These are phyloP conservation scores for Plasmodium malariae DNA, from an alignment of 169 alveolate genomes.

Conservation along the genomic window DNA sequence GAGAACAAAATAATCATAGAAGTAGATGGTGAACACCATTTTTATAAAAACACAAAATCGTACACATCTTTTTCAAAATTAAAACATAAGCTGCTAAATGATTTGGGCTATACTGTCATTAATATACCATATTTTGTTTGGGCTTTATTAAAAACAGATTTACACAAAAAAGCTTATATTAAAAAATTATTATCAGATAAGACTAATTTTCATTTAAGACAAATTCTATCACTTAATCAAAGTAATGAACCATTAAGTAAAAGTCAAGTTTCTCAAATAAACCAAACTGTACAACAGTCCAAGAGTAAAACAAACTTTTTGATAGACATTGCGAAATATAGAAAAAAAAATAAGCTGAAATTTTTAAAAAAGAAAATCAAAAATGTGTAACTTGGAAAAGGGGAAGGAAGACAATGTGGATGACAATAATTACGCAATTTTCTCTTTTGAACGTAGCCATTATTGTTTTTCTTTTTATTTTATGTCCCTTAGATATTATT, in stretches of 20 bases:
- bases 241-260: not conserved
- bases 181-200: conserved; percentile 37
- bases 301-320: conserved; percentile 17
- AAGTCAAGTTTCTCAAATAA: conserved; percentile 5
- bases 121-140: conserved; percentile 87
- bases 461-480: not conserved
- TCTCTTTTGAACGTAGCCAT: not conserved
- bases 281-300: conserved; percentile 7
- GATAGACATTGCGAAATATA: conserved; percentile 12
- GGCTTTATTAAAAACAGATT: conserved; percentile 52
- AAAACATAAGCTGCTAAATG: conserved; percentile 92
- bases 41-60: conserved; percentile 89
- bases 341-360: conserved; percentile 40
- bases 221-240: conserved; percentile 21
- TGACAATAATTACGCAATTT: not conserved
- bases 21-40: conserved; percentile 94
- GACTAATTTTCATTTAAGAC: conserved; percentile 1
- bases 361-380: conserved; percentile 55
- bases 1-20: conserved; percentile 81
- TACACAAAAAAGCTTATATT: conserved; percentile 57
- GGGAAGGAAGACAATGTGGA: not conserved
- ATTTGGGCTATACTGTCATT: conserved; percentile 90
- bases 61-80: conserved; percentile 90
- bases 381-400: not conserved
- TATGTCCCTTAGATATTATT: not conserved